These are phyloP conservation scores for Saprolegnia diclina DNA, from an alignment of 352 stramenopile species.

Conservation along the genomic window DNA sequence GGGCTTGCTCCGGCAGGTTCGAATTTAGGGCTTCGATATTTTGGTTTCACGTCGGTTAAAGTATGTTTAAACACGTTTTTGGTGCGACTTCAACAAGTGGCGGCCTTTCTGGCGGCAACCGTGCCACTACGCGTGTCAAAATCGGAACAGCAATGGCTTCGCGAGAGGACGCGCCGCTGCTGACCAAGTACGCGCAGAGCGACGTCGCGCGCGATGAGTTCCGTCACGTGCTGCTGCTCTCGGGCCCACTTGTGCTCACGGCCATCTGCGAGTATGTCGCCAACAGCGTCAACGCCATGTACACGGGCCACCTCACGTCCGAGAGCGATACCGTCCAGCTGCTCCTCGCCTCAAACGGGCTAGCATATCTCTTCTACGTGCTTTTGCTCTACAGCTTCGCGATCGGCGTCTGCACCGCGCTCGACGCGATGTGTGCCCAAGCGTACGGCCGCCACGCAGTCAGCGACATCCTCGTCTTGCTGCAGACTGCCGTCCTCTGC, in stretches of 20 bases:
- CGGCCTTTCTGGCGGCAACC: too few species aligned
- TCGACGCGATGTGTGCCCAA: slow-evolving; percentile 84
- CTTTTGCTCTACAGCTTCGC: slow-evolving; percentile 76
- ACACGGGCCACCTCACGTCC: slow-evolving; percentile 12
- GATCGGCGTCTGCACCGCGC: slow-evolving; percentile 75
- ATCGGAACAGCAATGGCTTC: too few species aligned
- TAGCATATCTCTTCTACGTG: slow-evolving; percentile 60
- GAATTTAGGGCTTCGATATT: too few species aligned
- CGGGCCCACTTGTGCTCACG: not conserved
- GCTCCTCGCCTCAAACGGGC: slow-evolving; percentile 12
- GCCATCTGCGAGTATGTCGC: slow-evolving; percentile 18
- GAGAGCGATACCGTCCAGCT: slow-evolving; percentile 1
- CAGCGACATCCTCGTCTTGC: slow-evolving; percentile 78
- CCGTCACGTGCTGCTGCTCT: slow-evolving; percentile 1
- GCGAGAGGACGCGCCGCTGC: slow-evolving; percentile 2
- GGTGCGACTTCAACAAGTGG: too few species aligned
- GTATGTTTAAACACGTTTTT: too few species aligned
- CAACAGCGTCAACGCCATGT: slow-evolving; percentile 21
- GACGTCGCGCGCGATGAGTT: slow-evolving; percentile 16
- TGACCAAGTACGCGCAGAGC: slow-evolving; percentile 13
- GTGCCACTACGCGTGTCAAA: too few species aligned
- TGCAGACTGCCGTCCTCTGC: slow-evolving; percentile 72
- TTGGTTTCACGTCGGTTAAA: too few species aligned
- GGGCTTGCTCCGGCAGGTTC: too few species aligned
- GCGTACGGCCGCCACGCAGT: slow-evolving; percentile 75